Conservation (phyloP, 495 filamentous ascomycete species). For the Tuber borchii region DNA sequence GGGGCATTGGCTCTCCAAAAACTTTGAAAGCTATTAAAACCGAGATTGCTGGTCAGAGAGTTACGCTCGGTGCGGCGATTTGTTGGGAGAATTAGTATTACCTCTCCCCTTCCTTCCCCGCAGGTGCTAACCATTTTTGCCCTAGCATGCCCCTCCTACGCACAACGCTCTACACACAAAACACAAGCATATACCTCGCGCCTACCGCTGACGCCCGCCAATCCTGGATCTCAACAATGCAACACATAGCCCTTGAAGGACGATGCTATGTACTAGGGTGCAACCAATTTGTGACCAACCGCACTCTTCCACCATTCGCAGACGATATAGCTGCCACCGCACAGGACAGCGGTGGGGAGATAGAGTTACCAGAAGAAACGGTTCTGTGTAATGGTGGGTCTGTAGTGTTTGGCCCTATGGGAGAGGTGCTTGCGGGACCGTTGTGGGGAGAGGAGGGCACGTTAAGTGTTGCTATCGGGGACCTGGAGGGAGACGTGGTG, state of each 20-base stretch:
- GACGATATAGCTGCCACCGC: background rate
- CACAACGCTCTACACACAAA: constrained; percentile 75
- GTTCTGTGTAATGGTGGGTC: constrained; percentile 67
- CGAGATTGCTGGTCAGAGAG: constrained; percentile 64
- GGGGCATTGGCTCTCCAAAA: constrained; percentile 77
- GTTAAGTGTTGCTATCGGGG: constrained; percentile 49
- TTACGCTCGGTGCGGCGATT: constrained; percentile 78
- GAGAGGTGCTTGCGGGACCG: constrained; percentile 69
- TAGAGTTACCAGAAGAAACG: constrained; percentile 3
- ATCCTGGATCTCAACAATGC: constrained; percentile 75
- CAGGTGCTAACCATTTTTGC: background rate
- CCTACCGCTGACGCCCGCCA: constrained; percentile 83
- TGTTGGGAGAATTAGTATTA: constrained; percentile 85
- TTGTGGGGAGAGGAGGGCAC: constrained; percentile 61
- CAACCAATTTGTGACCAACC: constrained; percentile 65
- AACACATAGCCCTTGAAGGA: constrained; percentile 72
- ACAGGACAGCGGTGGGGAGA: background rate
- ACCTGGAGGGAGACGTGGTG: constrained; percentile 48
- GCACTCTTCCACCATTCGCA: constrained; percentile 16
- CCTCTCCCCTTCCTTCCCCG: background rate
- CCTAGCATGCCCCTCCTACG: constrained; percentile 71
- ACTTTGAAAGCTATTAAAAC: constrained; percentile 78
- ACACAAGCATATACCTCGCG: constrained; percentile 86
- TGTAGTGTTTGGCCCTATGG: constrained; percentile 71
- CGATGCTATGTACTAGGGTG: constrained; percentile 78